Evolutionary conservation across 176 grass and related monocot genomes (phyloP).

Genomic region (Oryza glumipatula): DNA sequence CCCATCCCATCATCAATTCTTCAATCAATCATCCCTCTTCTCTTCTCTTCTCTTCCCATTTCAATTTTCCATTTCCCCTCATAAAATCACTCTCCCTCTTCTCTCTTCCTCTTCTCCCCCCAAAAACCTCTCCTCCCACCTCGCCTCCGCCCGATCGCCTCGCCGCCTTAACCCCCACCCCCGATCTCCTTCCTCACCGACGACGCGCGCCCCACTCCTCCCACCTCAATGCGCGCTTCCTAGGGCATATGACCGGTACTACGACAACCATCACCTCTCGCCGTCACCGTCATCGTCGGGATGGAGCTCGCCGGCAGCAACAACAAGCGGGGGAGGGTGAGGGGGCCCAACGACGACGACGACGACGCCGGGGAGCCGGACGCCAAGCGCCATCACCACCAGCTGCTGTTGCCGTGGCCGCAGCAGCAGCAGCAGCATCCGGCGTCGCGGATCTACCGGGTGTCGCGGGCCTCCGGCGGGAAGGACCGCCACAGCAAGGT

Average conservation of each 20-base stretch:
- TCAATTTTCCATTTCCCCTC: too few relatives aligned
- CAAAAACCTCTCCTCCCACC: too few relatives aligned
- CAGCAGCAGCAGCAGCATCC: conserved; percentile 30
- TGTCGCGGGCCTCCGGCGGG: conserved; percentile 59
- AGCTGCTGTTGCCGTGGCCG: conserved; percentile 28
- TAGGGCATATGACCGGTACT: conserved; percentile 24
- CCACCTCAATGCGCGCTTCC: conserved; percentile 24
- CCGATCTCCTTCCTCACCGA: neutral
- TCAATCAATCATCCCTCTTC: too few relatives aligned
- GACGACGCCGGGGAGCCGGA: conserved; percentile 3
- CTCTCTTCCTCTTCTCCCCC: too few relatives aligned
- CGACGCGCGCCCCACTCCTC: too few relatives aligned
- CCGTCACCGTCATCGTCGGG: neutral
- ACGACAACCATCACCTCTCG: too few relatives aligned
- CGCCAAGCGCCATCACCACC: conserved; percentile 14
- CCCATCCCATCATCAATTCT: too few relatives aligned
- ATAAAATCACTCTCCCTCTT: too few relatives aligned
- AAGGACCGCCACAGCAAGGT: conserved; percentile 99
- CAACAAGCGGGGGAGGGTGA: conserved; percentile 26
- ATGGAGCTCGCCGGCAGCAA: conserved; percentile 41
- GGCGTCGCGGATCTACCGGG: conserved; percentile 81
- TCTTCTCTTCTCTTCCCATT: too few relatives aligned
- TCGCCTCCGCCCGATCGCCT: too few relatives aligned
- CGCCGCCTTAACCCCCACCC: neutral
- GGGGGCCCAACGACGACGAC: neutral